Conservation (phyloP, 75 land plant species). For the Pseudotsuga menziesii region DNA sequence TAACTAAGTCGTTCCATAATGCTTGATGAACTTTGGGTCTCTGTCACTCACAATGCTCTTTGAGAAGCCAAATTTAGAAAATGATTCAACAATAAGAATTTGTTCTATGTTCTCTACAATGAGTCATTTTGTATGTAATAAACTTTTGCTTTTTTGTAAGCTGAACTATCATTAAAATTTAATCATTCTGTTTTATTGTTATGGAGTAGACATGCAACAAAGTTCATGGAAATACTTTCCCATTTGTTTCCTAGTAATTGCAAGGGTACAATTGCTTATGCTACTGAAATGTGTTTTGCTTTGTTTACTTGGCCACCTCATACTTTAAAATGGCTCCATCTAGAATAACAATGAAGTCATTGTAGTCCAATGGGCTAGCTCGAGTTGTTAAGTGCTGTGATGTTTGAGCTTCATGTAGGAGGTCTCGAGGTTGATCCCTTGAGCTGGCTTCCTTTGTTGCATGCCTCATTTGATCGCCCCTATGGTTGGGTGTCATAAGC, state of each 20-base stretch:
- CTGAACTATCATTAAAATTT: background rate
- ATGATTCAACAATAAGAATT: constrained; percentile 1
- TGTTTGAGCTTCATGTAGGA: no score
- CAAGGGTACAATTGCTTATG: background rate
- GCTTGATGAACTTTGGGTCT: constrained; percentile 16
- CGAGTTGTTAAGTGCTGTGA: no score
- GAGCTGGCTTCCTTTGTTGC: no score
- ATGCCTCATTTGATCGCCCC: no score
- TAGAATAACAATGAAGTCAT: no score
- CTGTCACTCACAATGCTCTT: constrained; percentile 11
- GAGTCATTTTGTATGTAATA: background rate
- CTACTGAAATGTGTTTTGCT: background rate
- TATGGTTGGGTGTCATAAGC: no score
- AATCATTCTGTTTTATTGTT: background rate
- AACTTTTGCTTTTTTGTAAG: background rate
- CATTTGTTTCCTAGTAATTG: background rate
- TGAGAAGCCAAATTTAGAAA: constrained; percentile 15
- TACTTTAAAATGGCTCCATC: no score
- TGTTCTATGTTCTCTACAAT: background rate
- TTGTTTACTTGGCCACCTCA: background rate
- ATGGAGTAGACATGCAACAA: background rate
- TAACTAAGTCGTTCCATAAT: constrained; percentile 2
- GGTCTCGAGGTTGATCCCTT: no score
- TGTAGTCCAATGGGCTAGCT: no score
- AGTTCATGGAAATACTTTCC: background rate